phyloP scores from a whole-genome alignment of 176 grass and related monocot species.

The Carex parvula region DNA sequence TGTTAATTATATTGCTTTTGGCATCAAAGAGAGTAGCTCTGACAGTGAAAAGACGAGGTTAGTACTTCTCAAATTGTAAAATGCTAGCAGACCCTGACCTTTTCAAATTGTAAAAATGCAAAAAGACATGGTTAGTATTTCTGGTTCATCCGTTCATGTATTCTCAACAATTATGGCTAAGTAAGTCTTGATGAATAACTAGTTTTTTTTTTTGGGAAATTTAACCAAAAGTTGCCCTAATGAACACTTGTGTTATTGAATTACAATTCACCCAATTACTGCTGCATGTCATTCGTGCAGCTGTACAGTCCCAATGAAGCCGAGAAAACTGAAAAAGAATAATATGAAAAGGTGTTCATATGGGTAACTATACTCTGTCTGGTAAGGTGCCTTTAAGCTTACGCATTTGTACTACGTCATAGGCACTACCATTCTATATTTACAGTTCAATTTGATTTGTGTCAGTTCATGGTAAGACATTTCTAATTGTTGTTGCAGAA shows the following conservation, averaged over 20 bases:
- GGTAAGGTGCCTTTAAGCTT: background rate
- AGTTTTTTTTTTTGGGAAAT: background rate
- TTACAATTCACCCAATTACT: background rate
- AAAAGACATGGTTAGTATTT: too few relatives aligned
- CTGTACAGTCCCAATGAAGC: background rate
- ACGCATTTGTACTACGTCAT: background rate
- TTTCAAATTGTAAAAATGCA: background rate
- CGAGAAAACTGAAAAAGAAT: background rate
- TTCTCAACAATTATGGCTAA: background rate
- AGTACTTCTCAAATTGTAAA: background rate
- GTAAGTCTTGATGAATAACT: background rate
- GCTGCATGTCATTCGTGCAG: background rate
- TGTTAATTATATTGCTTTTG: slow-evolving; percentile 84
- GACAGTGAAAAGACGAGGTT: slow-evolving; percentile 17
- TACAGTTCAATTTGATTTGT: background rate
- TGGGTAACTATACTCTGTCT: background rate
- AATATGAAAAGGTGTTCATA: background rate
- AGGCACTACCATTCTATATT: background rate
- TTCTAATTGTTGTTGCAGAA: background rate
- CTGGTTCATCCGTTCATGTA: background rate
- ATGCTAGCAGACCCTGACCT: background rate
- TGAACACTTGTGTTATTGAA: background rate
- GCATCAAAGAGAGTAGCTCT: slow-evolving; percentile 43
- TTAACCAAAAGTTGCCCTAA: background rate
- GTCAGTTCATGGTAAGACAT: background rate